Base-by-base conservation (phyloP, 23 red algal species). In the Cyanidiococcus yangmingshanensis region DNA sequence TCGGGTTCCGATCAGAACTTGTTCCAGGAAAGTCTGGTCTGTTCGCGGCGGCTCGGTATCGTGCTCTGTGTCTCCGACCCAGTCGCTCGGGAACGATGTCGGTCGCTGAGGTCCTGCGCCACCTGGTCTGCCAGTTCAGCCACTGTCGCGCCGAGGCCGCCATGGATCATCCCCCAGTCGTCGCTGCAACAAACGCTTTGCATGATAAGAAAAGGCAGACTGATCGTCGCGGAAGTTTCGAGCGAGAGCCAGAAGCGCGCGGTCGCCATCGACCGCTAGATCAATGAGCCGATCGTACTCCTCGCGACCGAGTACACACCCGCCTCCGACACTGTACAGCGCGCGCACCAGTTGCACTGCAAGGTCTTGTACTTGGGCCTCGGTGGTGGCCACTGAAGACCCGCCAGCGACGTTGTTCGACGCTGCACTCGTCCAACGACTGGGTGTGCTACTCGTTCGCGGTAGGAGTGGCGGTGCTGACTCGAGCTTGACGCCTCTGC, bases 281-380 rank as follows among this genome's bases (percentile, higher is more conserved):
- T 95, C 90, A 16, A 95, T 75, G 21, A 95, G 68, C 31, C 90
- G 80, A 82, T 95, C 90, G 54, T 86, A 89, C 68, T 95, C 79
- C 67, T 7, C 63, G 63, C 63, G 7, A 30, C 63, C 7, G 12
- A 71, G 63, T 7, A 12, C n/a, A 7, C 63, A 27, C 3, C 32
- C 63, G 27, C 63, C 63, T 12, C 63, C 63, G 27, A 35, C 32
- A 29, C n/a, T 35, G 63, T 32, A 71, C 63, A 71, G 32, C 7
- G 27, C 27, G 63, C 27, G 63, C 63, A 71, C 63, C 12, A 71
- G 63, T 12, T 35, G n/a, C 7, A 71, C 27, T 29, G 63, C 63
- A 12, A 71, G 21, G 32, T 71, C 63, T 30, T 35, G 63, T 30
- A 71, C 7, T 32, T 25, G 16, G 27, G n/a, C n/a, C 63, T 71